phyloP scores from a whole-genome alignment of 1,284 basidiomycete species.

The Mycena citricolor region DNA sequence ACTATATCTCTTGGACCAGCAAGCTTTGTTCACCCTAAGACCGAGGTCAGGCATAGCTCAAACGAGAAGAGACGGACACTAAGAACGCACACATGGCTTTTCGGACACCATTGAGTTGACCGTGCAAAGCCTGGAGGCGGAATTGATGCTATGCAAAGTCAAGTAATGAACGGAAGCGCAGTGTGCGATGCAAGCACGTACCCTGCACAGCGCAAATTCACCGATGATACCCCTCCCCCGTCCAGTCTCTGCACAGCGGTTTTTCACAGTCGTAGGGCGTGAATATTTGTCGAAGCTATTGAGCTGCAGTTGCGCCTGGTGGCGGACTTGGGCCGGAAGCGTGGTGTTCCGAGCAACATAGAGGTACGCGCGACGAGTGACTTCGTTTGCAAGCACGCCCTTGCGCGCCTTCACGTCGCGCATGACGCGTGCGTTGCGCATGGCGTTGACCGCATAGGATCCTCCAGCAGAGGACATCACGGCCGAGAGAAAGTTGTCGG shows the following conservation, averaged over 20 bases:
- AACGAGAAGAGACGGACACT: slow-evolving; percentile 1
- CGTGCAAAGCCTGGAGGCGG: slow-evolving; percentile 75
- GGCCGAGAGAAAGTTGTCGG: not conserved
- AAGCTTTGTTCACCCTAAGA: slow-evolving; percentile 24
- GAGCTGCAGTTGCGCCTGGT: slow-evolving; percentile 94
- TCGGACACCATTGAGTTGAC: slow-evolving; percentile 81
- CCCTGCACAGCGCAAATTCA: slow-evolving; percentile 87
- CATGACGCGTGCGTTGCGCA: slow-evolving; percentile 61
- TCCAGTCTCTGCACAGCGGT: slow-evolving; percentile 84
- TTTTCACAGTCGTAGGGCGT: slow-evolving; percentile 82
- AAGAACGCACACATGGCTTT: slow-evolving; percentile 84
- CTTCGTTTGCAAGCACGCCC: slow-evolving; percentile 72
- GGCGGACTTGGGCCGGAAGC: slow-evolving; percentile 81
- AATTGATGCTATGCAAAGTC: slow-evolving; percentile 76
- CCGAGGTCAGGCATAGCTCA: slow-evolving; percentile 14
- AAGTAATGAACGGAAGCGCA: not conserved
- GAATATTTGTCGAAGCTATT: slow-evolving; percentile 85
- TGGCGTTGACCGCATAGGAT: slow-evolving; percentile 23
- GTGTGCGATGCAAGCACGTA: slow-evolving; percentile 40
- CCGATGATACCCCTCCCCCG: slow-evolving; percentile 84
- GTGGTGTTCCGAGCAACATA: slow-evolving; percentile 88
- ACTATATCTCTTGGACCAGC: slow-evolving; percentile 13
- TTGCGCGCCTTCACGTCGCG: slow-evolving; percentile 77
- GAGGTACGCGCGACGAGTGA: slow-evolving; percentile 83
- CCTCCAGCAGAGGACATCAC: slow-evolving; percentile 17